phyloP scores from a whole-genome alignment of 2,329 filamentous ascomycete genomes.

The Calonectria henricotiae region DNA sequence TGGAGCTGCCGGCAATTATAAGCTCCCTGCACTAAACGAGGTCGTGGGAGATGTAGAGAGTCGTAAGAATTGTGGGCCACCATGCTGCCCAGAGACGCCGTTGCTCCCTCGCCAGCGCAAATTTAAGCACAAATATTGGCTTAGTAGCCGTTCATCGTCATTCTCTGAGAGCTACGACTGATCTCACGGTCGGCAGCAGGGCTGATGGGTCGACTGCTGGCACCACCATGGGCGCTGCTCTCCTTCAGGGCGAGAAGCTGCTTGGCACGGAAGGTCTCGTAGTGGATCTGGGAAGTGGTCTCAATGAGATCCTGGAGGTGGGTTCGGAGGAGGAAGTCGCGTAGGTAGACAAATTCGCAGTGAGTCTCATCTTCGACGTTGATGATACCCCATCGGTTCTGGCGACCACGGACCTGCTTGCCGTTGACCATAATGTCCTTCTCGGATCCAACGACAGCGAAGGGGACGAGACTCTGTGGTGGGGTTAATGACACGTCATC shows the following conservation, averaged over 20 bases:
- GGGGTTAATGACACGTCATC: conserved; percentile 56
- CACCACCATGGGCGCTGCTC: conserved; percentile 88
- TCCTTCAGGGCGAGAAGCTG: conserved; percentile 98
- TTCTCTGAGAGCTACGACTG: conserved; percentile 96
- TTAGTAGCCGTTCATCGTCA: conserved; percentile 99
- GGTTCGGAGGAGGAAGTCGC: conserved; percentile 98
- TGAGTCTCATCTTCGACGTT: conserved; percentile 99
- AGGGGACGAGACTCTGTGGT: conserved; percentile 88
- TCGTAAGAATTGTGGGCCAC: conserved; percentile 54
- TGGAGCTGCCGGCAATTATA: conserved; percentile 44
- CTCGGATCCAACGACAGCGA: conserved; percentile 97
- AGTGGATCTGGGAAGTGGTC: conserved; percentile 99
- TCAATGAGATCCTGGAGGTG: conserved; percentile 99
- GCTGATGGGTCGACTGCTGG: conserved; percentile 90
- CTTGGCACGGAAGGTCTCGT: conserved; percentile 99
- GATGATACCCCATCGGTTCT: conserved; percentile 99
- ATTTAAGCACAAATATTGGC: conserved; percentile 52
- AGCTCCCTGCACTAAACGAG: conserved; percentile 52
- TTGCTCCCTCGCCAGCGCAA: conserved; percentile 55
- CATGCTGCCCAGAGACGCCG: conserved; percentile 56
- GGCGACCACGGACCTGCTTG: conserved; percentile 96
- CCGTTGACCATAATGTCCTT: conserved; percentile 98
- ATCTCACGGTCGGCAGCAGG: conserved; percentile 95
- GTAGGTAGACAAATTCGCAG: conserved; percentile 99
- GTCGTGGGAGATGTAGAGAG: conserved; percentile 54